Base-by-base conservation (phyloP, 208 protist species). In the Zelonia costaricensis region DNA sequence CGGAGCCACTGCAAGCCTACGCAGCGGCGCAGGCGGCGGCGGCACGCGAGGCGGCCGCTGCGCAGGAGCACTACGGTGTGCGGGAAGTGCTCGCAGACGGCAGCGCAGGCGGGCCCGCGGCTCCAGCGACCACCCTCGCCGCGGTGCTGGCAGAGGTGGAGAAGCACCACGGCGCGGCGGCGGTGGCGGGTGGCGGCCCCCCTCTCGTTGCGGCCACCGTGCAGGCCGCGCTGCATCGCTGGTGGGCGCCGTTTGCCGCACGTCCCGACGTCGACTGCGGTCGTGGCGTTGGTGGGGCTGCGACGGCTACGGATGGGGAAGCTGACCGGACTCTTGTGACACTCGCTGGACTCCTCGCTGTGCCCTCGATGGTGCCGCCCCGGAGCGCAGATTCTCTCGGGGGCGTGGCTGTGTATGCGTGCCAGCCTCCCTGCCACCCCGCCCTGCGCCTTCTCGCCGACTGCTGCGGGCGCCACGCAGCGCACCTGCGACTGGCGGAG, bases 1-100 rank as follows among this genome's bases (percentile, higher is more conserved):
- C 43, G 1, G 43, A 9, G 2, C 51, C 15, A n/a, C 44, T 68
- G 8, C 4, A 18, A 7, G 23, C 20, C 1, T 53, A 45, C 35
- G 56, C 52, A 28, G 25, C 55, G 13, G 30, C n/a, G 12, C 52
- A n/a, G 22, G 30, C 1, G 0, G 44, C 35, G 3, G 25, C 25
- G 3, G 22, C 62, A 12, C 22, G 4, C n/a, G 62, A 42, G 15
- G 31, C 20, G 7, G 42, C 62, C 4, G 43, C 51, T 13, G 61
- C 38, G 33, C 43, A 59, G 52, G 52, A 61, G 27, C 1, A 9
- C 31, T 68, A 68, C 44, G 62, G 62, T 13, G 62, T n/a, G 23
- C 51, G 49, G 18, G 62, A 68, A 13, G 62, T 68, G 8, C 31
- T 68, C 39, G 52, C 52, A 10, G 62, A 68, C 18, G 43, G 30